These are phyloP conservation scores for Rhynchospora pubera DNA, from an alignment of 176 grass and related monocot species.

Conservation along the genomic window DNA sequence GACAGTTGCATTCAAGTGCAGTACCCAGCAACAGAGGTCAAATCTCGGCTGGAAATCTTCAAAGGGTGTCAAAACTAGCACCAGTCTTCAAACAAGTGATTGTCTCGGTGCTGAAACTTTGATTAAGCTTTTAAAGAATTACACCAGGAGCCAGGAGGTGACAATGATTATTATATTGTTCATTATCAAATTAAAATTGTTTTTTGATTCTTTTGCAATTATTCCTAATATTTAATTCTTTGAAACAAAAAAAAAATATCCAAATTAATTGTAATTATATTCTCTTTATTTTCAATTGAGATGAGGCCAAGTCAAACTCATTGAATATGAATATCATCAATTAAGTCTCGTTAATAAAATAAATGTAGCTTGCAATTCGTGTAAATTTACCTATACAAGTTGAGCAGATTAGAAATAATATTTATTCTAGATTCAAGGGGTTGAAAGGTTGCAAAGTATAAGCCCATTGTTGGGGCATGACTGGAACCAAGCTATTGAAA, in stretches of 20 bases:
- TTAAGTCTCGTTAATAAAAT: not conserved
- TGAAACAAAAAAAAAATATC: not conserved
- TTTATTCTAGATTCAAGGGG: not conserved
- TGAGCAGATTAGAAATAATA: not conserved
- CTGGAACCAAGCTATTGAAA: not conserved
- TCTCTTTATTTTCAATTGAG: not conserved
- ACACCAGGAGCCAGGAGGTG: constrained; percentile 95
- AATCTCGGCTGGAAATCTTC: constrained; percentile 97
- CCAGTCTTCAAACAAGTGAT: constrained; percentile 75
- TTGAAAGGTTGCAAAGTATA: not conserved
- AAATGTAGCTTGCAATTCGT: not conserved
- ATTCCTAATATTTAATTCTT: not conserved
- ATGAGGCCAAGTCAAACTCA: not conserved
- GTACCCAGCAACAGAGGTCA: constrained; percentile 84
- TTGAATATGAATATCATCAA: not conserved
- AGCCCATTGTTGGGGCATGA: not conserved
- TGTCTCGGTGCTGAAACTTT: constrained; percentile 93
- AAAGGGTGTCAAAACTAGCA: constrained; percentile 57
- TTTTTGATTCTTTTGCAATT: not conserved
- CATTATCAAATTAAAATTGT: not conserved
- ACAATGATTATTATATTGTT: not conserved
- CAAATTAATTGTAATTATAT: not conserved
- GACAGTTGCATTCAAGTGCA: constrained; percentile 89
- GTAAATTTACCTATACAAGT: not conserved
- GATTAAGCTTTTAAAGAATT: constrained; percentile 88